Evolutionary conservation across 257 asterid genomes (phyloP).

Genomic region (Solanum virginianum): DNA sequence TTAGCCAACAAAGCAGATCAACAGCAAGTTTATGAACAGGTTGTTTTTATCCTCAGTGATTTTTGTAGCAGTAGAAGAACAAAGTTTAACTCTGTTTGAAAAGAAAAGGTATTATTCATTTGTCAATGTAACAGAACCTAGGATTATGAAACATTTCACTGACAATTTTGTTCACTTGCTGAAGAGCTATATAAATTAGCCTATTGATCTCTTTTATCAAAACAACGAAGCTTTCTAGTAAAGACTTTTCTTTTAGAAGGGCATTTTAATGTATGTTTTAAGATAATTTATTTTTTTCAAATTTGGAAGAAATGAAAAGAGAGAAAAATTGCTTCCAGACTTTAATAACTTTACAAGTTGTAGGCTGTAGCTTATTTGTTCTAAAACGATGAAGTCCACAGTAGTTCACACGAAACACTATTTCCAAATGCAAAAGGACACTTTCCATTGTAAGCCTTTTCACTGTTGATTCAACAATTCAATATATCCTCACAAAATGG

Average conservation of each 20-base stretch:
- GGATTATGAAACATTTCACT: background rate
- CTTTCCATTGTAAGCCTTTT: background rate
- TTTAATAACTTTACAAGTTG: background rate
- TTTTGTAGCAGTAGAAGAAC: background rate
- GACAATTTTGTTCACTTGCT: background rate
- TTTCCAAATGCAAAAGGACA: background rate
- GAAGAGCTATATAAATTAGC: background rate
- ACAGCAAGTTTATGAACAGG: background rate
- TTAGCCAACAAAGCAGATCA: background rate
- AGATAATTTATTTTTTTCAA: background rate
- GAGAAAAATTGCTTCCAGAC: background rate
- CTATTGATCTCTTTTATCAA: background rate
- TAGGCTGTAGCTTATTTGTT: background rate
- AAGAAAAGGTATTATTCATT: background rate
- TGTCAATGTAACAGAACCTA: background rate
- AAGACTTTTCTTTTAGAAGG: background rate
- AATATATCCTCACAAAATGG: background rate
- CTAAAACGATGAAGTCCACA: background rate
- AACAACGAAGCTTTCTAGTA: background rate
- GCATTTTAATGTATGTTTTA: background rate
- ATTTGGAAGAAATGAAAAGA: background rate
- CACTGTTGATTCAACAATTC: background rate
- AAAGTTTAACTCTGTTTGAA: background rate
- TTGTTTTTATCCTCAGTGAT: background rate
- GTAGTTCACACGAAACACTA: background rate